Conservation (phyloP, 306 rosid species). For the Lablab purpureus region DNA sequence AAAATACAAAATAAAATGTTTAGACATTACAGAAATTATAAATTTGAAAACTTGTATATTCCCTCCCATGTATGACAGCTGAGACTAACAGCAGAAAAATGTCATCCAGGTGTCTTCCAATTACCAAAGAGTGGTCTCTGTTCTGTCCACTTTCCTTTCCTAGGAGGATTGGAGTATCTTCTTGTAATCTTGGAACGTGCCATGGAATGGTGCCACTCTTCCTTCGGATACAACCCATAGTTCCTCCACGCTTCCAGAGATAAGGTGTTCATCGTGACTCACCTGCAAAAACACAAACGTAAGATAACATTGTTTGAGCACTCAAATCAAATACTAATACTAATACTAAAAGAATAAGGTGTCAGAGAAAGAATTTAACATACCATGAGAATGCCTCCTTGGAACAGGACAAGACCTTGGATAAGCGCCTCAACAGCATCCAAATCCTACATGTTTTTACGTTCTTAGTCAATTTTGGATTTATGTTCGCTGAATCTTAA, state of each 20-base stretch:
- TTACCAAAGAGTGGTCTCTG: not conserved
- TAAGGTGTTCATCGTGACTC: constrained; percentile 97
- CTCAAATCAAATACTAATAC: not conserved
- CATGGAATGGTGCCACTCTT: constrained; percentile 79
- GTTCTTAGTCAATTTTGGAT: constrained; percentile 36
- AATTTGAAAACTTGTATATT: constrained; percentile 36
- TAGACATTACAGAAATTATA: no score
- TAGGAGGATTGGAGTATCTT: constrained; percentile 78
- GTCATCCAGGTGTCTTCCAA: constrained; percentile 9
- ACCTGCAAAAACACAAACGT: constrained; percentile 66
- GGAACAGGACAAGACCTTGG: constrained; percentile 96
- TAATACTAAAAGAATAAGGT: constrained; percentile 17
- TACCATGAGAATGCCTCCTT: constrained; percentile 99
- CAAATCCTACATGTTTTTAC: constrained; percentile 74
- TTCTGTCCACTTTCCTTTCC: not conserved
- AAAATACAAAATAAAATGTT: no score
- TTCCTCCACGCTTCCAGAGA: constrained; percentile 98
- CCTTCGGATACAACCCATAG: constrained; percentile 96
- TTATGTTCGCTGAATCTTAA: constrained; percentile 13
- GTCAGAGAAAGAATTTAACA: not conserved
- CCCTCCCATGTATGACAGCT: constrained; percentile 12
- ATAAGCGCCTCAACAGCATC: constrained; percentile 99
- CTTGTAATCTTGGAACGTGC: constrained; percentile 90
- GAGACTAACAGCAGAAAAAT: constrained; percentile 31
- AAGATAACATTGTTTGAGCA: constrained; percentile 7